Conservation (phyloP, 345 rosid genomes). For the Orychophragmus violaceus region DNA sequence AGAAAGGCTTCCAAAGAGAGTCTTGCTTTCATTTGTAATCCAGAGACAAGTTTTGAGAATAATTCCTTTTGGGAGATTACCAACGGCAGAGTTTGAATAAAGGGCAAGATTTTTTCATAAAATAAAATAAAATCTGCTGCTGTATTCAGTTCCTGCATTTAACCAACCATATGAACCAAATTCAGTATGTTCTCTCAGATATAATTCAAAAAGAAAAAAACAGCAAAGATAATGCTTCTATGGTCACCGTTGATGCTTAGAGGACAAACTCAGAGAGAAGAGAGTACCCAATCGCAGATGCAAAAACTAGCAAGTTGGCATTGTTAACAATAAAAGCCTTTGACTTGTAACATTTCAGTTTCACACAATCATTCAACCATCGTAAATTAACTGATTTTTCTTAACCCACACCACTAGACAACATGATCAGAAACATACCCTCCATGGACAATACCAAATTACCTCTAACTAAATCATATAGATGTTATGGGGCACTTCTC, state of each 20-base stretch:
- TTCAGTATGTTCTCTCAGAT: background rate
- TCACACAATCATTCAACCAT: background rate
- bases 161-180: background rate
- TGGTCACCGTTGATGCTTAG: too few species aligned
- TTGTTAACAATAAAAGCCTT: too few species aligned
- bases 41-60: constrained; percentile 49
- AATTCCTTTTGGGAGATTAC: constrained; percentile 51
- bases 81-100: constrained; percentile 60
- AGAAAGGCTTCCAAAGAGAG: constrained; percentile 78
- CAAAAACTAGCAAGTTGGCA: too few species aligned
- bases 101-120: constrained; percentile 60
- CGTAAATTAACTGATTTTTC: too few species aligned
- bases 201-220: too few species aligned
- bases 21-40: constrained; percentile 65
- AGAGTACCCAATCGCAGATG: background rate
- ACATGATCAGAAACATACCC: too few species aligned
- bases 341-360: background rate
- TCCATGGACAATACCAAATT: too few species aligned
- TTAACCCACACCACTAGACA: too few species aligned
- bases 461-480: too few species aligned
- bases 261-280: too few species aligned
- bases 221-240: too few species aligned
- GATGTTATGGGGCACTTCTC: too few species aligned
- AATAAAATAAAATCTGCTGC: constrained; percentile 69
- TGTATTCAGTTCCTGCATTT: constrained; percentile 66